Base-by-base conservation (phyloP, 495 filamentous ascomycete genomes). In the Choiromyces venosus region DNA sequence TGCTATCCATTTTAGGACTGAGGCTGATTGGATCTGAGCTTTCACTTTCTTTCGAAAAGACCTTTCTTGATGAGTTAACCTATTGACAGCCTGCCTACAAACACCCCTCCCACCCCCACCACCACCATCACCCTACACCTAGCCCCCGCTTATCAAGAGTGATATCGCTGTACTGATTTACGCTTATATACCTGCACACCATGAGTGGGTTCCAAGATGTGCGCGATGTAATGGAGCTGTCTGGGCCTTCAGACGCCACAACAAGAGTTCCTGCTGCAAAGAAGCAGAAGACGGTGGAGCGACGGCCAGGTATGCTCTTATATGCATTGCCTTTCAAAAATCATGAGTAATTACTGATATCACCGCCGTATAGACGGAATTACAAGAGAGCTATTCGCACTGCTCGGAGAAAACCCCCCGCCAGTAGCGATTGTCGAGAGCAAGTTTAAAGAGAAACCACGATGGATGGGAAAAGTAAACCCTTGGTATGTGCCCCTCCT, bases 221-320 rank as follows among this genome's bases (percentile, higher is more conserved):
- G 72, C 92, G 91, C 83, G 93, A 97, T 83, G 92, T 97, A 82
- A 90, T 97, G 83, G 91, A 92, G 82, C 85, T 96, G 80, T 89
- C 92, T 68, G 86, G 84, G 71, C 86, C 81, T 10, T 33, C 73
- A 7, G 84, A 90, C 79, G 88, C 87, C 74, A 84, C 87, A 75
- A 84, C 87, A 56, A 85, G 87, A 71, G 81, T 83, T 36, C 86
- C 87, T 21, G 89, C 91, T 16, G 83, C 87, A 66, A 96, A 96
- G 84, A 94, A 94, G 80, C 89, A 90, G 81, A 94, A 93, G 81
- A 87, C 87, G 0, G 85, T 86, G 9, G 88, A 88, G 70, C 89
- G 89, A 75, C 88, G 92, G 75, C 91, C 90, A 80, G 92, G 89
- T 87, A 78, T 84, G 79, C 83, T 83, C 70, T 25, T 84, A 85